These are phyloP conservation scores for Citrullus mucosospermus DNA, from an alignment of 306 rosid genomes.

Conservation along the genomic window DNA sequence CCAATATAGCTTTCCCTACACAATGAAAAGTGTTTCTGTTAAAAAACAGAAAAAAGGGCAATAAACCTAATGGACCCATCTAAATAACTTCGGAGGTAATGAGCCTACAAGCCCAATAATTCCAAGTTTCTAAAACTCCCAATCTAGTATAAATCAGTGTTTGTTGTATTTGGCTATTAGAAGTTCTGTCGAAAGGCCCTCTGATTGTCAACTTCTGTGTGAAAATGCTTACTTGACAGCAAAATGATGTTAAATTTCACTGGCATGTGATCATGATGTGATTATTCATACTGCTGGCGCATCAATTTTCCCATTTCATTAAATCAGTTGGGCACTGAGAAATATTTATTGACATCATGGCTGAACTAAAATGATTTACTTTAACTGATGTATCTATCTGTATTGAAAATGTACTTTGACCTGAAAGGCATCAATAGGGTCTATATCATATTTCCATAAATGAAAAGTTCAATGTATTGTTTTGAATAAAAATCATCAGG, in stretches of 20 bases:
- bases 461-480: neutral
- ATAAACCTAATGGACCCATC: neutral
- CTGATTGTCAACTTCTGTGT: neutral
- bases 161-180: neutral
- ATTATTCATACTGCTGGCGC: neutral
- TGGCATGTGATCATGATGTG: neutral
- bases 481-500: neutral
- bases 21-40: neutral
- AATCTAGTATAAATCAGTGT: neutral
- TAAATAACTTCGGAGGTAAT: neutral
- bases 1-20: neutral
- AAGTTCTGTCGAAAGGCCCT: neutral
- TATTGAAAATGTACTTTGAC: neutral
- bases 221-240: neutral
- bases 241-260: neutral
- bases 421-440: neutral
- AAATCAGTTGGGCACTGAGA: neutral
- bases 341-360: neutral
- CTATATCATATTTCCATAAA: neutral
- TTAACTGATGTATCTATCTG: neutral
- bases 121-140: neutral
- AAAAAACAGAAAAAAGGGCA: neutral
- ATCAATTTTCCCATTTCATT: neutral
- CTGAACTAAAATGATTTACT: neutral
- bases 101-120: neutral